Percentiles rank a stretch among this genome's conserved stretches.
Conservation (phyloP, 306 rosid genomes). For the Sechiopsis laciniata region DNA sequence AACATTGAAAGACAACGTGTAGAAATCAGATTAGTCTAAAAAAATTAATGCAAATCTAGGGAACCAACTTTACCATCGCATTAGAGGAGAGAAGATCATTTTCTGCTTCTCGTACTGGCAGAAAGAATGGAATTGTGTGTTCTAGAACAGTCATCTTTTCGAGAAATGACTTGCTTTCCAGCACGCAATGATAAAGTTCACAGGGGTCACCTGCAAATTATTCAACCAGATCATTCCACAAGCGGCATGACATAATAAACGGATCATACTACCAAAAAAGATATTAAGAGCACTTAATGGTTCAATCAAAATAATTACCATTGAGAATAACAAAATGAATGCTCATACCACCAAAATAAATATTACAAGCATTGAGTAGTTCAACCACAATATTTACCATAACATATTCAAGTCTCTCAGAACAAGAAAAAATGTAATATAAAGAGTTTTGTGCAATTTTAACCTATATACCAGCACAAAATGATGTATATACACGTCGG, state of each 20-base stretch:
- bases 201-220: conserved; percentile 67
- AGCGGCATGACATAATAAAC: conserved; percentile 11
- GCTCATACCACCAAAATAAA: not conserved
- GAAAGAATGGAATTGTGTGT: conserved; percentile 84
- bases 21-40: conserved; percentile 26
- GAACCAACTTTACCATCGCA: conserved; percentile 67
- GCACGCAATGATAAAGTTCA: conserved; percentile 82
- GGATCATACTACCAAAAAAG: not conserved
- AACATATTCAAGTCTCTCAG: not conserved
- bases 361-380: not conserved
- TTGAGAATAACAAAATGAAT: not conserved
- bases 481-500: not conserved
- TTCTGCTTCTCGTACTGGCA: conserved; percentile 81
- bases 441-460: not conserved
- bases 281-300: not conserved
- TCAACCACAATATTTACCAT: not conserved
- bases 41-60: conserved; percentile 28
- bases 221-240: conserved; percentile 17
- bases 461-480: not conserved
- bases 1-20: conserved; percentile 9
- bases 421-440: not conserved
- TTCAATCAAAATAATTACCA: not conserved
- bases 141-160: conserved; percentile 89
- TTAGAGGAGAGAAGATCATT: conserved; percentile 79
- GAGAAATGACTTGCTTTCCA: conserved; percentile 93